Conservation (phyloP, 768 basidiomycete species). For the Boletus sp. region DNA sequence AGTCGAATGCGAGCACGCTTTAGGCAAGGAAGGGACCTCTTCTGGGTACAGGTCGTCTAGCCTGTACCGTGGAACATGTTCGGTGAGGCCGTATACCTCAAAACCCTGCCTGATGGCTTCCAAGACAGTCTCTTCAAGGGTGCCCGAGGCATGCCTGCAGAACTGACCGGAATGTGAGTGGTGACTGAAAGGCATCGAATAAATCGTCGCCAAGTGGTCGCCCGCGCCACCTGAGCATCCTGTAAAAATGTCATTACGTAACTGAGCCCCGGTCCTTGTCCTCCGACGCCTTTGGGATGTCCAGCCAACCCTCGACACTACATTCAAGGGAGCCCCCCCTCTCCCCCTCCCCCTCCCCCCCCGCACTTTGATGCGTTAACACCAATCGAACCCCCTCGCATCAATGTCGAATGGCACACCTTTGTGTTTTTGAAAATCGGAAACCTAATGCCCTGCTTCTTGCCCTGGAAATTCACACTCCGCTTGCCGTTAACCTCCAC, state of each 20-base stretch:
- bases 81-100: conserved; percentile 79
- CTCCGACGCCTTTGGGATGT: too few species aligned
- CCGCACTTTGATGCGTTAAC: conserved; percentile 24
- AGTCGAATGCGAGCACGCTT: conserved; percentile 4
- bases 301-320: too few species aligned
- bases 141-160: conserved; percentile 84
- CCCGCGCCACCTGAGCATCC: background rate
- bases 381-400: conserved; percentile 13
- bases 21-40: conserved; percentile 57
- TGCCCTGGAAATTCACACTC: conserved; percentile 26
- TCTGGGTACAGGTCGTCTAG: conserved; percentile 86
- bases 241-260: conserved; percentile 21
- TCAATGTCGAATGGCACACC: conserved; percentile 10
- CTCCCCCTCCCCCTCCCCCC: too few species aligned
- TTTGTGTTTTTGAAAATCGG: conserved; percentile 30
- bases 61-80: conserved; percentile 91
- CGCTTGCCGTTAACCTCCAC: conserved; percentile 8
- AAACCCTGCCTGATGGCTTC: conserved; percentile 82
- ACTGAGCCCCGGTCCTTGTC: background rate
- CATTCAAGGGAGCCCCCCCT: background rate
- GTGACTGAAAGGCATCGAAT: conserved; percentile 58
- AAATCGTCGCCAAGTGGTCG: background rate
- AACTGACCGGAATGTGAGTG: conserved; percentile 94
- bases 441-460: conserved; percentile 28
- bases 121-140: conserved; percentile 74